These are phyloP conservation scores for Heimioporus punctisporus DNA, from an alignment of 1,284 basidiomycete species.

Conservation along the genomic window DNA sequence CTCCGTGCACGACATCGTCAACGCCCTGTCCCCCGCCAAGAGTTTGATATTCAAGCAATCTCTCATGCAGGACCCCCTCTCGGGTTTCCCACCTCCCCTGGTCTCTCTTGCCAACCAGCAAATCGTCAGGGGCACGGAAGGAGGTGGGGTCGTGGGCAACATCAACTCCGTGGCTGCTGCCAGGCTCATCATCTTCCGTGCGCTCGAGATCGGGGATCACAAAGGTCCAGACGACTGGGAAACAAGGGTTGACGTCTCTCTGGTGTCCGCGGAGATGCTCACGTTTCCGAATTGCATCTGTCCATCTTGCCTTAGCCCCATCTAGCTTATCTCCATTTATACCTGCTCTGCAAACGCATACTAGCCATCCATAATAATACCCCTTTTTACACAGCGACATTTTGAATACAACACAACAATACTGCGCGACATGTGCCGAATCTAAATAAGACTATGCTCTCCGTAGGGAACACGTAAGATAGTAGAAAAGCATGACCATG, in stretches of 20 bases:
- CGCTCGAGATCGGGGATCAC: constrained; percentile 23
- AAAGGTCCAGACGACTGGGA: constrained; percentile 37
- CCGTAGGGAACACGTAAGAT: constrained; percentile 5
- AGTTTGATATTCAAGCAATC: no score
- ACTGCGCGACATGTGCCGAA: not conserved
- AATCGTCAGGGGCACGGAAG: constrained; percentile 43
- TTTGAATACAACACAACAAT: not conserved
- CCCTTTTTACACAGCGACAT: no score
- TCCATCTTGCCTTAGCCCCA: constrained; percentile 23
- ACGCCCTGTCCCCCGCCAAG: no score
- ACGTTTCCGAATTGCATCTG: constrained; percentile 20
- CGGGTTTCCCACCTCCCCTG: constrained; percentile 35
- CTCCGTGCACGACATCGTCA: constrained; percentile 4
- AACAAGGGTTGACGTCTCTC: constrained; percentile 21
- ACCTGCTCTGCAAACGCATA: no score
- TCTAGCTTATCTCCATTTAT: constrained; percentile 9
- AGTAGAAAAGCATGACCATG: constrained; percentile 5
- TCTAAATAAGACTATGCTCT: constrained; percentile 17
- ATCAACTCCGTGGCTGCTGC: constrained; percentile 42
- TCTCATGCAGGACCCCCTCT: constrained; percentile 22
- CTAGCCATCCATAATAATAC: no score
- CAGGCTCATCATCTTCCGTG: constrained; percentile 40
- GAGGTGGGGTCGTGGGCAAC: constrained; percentile 48
- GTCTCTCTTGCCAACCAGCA: constrained; percentile 46
- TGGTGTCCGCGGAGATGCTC: constrained; percentile 5